These are phyloP conservation scores for Thalassiosira exigua DNA, from an alignment of 352 stramenopile genomes.

Conservation along the genomic window DNA sequence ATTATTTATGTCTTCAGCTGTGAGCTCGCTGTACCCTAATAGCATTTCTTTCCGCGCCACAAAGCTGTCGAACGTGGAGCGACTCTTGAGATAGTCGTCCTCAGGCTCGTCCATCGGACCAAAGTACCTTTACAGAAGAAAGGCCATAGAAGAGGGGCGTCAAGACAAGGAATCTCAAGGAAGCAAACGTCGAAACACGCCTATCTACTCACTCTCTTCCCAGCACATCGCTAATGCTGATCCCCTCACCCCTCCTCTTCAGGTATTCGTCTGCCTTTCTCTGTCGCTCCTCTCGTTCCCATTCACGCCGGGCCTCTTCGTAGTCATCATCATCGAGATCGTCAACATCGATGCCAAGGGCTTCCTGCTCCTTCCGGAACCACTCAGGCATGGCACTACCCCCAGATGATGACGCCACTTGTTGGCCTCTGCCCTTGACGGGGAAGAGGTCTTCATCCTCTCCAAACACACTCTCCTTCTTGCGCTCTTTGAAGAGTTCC, in stretches of 20 bases:
- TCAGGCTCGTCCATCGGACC: conserved; percentile 53
- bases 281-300: conserved; percentile 47
- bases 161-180: too few relatives aligned
- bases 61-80: conserved; percentile 55
- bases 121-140: conserved; percentile 32
- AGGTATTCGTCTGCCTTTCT: conserved; percentile 51
- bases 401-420: conserved; percentile 16
- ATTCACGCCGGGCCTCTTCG: conserved; percentile 18
- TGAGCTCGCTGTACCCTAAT: conserved; percentile 72
- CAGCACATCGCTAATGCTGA: conserved; percentile 50
- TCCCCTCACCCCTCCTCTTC: conserved; percentile 29
- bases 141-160: too few relatives aligned
- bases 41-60: conserved; percentile 65
- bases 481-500: conserved; percentile 33
- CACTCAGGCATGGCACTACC: conserved; percentile 59
- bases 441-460: conserved; percentile 43
- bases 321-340: conserved; percentile 32
- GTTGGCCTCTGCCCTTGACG: conserved; percentile 6
- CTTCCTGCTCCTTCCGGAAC: conserved; percentile 64
- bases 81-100: conserved; percentile 64
- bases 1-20: conserved; percentile 67
- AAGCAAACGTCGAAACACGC: too few relatives aligned
- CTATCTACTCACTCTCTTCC: conserved; percentile 37
- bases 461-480: conserved; percentile 49
- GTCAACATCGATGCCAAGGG: conserved; percentile 37